phyloP scores from a whole-genome alignment of 2,329 filamentous ascomycete species.

The Aspergillus ochraceus region DNA sequence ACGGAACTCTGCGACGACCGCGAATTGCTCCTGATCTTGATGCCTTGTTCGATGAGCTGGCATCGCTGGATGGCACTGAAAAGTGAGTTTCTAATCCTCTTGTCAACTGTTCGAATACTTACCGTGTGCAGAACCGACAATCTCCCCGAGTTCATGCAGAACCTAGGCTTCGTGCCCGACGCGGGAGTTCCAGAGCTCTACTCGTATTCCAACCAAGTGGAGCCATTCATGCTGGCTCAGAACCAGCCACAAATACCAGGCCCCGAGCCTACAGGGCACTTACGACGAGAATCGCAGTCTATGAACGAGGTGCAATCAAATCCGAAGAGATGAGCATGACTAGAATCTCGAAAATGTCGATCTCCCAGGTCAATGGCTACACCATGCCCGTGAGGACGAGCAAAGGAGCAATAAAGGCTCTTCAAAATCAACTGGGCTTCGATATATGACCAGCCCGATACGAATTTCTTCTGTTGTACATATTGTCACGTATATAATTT shows the following conservation, averaged over 20 bases:
- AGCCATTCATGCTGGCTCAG: slow-evolving; percentile 34
- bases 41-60: slow-evolving; percentile 59
- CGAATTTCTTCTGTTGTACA: slow-evolving; percentile 4
- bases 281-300: slow-evolving; percentile 25
- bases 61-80: slow-evolving; percentile 56
- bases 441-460: neutral
- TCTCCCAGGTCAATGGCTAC: too few relatives aligned
- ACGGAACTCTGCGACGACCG: slow-evolving; percentile 27
- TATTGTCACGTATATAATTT: slow-evolving; percentile 9
- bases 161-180: slow-evolving; percentile 37
- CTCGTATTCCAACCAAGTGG: slow-evolving; percentile 34
- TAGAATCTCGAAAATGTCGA: too few relatives aligned
- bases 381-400: too few relatives aligned
- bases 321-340: slow-evolving; percentile 8
- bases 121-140: slow-evolving; percentile 30
- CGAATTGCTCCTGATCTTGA: slow-evolving; percentile 43
- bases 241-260: slow-evolving; percentile 26
- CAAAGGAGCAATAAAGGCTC: neutral
- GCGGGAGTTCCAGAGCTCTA: slow-evolving; percentile 39
- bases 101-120: slow-evolving; percentile 5
- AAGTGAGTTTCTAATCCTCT: slow-evolving; percentile 30
- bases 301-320: slow-evolving; percentile 7
- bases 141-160: slow-evolving; percentile 41
- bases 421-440: neutral
- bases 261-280: slow-evolving; percentile 16